Percentiles rank a stretch among this genome's conserved stretches.
Evolutionary conservation across 768 basidiomycete species (phyloP).

Genomic region (Hortiboletus campestris): DNA sequence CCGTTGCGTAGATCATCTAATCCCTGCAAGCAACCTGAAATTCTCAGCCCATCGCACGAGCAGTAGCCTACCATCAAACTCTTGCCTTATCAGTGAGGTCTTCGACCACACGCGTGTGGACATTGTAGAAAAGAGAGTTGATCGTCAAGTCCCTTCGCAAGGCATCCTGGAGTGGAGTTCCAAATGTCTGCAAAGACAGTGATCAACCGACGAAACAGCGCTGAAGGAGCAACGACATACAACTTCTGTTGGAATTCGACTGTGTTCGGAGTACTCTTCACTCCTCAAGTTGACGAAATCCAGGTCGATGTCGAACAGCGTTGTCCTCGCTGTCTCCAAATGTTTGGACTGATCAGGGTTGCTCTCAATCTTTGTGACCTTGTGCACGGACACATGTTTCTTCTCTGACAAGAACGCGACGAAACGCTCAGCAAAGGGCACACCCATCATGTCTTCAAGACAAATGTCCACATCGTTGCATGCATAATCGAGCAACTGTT

Average conservation of each 20-base stretch:
- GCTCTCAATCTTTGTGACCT: constrained; percentile 81
- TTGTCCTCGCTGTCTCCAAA: constrained; percentile 89
- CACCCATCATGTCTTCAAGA: constrained; percentile 84
- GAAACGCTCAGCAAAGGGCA: constrained; percentile 81
- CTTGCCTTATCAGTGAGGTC: constrained; percentile 78
- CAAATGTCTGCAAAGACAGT: constrained; percentile 61
- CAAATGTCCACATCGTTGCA: constrained; percentile 96
- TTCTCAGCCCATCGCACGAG: constrained; percentile 6
- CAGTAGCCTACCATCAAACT: neutral
- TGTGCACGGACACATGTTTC: constrained; percentile 34
- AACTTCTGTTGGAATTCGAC: constrained; percentile 85
- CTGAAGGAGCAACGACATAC: constrained; percentile 44
- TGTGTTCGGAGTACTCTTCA: constrained; percentile 85
- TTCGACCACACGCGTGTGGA: constrained; percentile 82
- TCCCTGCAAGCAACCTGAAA: constrained; percentile 49
- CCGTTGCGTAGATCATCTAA: constrained; percentile 78
- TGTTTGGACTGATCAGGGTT: constrained; percentile 99
- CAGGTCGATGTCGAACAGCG: constrained; percentile 75
- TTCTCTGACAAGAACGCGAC: constrained; percentile 48
- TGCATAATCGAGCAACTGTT: constrained; percentile 72
- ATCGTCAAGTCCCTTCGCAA: constrained; percentile 90
- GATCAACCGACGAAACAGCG: neutral
- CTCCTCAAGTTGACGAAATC: constrained; percentile 94
- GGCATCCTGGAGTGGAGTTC: constrained; percentile 91
- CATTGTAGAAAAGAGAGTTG: constrained; percentile 94